phyloP scores from a whole-genome alignment of 192 early-diverging fungal species.

The Entrophospora sp. region DNA sequence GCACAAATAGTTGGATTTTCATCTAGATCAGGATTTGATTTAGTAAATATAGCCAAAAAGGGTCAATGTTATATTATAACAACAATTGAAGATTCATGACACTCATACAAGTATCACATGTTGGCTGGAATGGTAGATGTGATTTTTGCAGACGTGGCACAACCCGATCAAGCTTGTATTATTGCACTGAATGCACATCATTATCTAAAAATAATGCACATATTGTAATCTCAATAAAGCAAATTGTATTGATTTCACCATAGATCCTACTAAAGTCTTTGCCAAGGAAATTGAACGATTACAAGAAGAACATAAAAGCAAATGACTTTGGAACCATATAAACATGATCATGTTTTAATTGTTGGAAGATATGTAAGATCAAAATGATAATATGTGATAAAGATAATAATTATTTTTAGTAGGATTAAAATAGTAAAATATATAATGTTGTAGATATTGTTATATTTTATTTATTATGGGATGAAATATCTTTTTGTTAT shows the following conservation, averaged over 20 bases:
- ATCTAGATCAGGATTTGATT: constrained; percentile 93
- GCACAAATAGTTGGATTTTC: constrained; percentile 99
- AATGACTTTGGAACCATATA: constrained; percentile 93
- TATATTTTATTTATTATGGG: no score
- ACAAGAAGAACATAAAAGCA: constrained; percentile 82
- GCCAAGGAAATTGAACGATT: constrained; percentile 95
- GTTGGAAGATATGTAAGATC: constrained; percentile 73
- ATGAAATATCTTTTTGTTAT: no score
- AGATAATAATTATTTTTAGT: no score
- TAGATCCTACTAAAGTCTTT: constrained; percentile 91
- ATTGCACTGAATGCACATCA: constrained; percentile 93
- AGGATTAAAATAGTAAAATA: no score
- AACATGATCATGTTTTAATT: constrained; percentile 97
- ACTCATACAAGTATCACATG: constrained; percentile 99
- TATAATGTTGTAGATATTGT: no score
- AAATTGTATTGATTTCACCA: constrained; percentile 98
- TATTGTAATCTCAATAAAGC: constrained; percentile 99
- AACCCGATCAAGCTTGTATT: constrained; percentile 99
- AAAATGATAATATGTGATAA: no score
- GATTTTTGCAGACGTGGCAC: constrained; percentile 97
- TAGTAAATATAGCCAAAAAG: constrained; percentile 99
- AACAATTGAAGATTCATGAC: constrained; percentile 98
- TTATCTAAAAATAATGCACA: constrained; percentile 96
- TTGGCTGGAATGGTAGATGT: constrained; percentile 96
- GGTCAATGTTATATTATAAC: constrained; percentile 97